phyloP scores from a whole-genome alignment of 2,329 filamentous ascomycete genomes.

The Sporothrix globosa region DNA sequence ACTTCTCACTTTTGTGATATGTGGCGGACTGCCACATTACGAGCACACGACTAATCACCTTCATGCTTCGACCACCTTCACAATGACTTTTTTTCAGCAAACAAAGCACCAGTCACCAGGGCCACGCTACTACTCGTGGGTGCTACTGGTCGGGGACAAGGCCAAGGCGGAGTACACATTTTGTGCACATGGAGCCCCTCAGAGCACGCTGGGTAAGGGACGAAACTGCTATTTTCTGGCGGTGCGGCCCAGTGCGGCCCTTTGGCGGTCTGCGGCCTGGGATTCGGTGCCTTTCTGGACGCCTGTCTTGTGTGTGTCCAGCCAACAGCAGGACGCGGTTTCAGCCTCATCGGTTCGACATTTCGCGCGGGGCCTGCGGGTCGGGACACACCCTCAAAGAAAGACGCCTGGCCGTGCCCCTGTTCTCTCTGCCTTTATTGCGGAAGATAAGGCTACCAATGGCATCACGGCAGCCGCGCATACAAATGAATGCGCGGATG shows the following conservation, averaged over 20 bases:
- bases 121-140: background rate
- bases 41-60: background rate
- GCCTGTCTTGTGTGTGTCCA: background rate
- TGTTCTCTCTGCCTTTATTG: slow-evolving; percentile 1
- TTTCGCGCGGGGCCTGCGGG: background rate
- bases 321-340: background rate
- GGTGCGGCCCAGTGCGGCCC: slow-evolving; percentile 19
- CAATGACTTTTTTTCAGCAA: background rate
- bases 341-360: slow-evolving; percentile 11
- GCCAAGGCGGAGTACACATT: background rate
- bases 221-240: background rate
- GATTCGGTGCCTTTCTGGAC: slow-evolving; percentile 3
- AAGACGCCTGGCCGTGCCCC: slow-evolving; percentile 3
- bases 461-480: background rate
- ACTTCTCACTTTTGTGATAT: background rate
- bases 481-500: background rate
- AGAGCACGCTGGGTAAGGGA: background rate
- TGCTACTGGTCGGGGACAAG: background rate
- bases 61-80: background rate
- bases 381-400: background rate
- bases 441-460: slow-evolving; percentile 16
- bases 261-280: slow-evolving; percentile 8
- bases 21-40: background rate
- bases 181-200: background rate
- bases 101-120: background rate